Evolutionary conservation across 2,329 filamentous ascomycete species (phyloP), one percentile per base, ranked within the genome.

Genomic region (Sporothrix sp.): DNA sequence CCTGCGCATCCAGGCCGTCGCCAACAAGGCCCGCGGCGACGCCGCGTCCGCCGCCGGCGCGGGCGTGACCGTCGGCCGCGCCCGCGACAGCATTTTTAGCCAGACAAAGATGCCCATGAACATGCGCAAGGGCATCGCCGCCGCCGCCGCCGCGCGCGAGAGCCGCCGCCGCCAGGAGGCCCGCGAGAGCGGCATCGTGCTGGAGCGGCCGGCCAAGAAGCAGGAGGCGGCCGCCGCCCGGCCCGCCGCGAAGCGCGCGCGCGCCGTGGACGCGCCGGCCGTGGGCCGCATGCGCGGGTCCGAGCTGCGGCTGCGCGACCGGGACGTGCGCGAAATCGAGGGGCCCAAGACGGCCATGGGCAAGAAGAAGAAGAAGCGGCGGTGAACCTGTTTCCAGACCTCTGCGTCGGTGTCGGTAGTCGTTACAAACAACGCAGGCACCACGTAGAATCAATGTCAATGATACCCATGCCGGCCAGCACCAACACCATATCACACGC

Each of bases 21-120:
- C 89, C 7, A 81, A 84, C n/a, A 89, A 86, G 60, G 65, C 52
- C 49, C 33, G 32, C 33, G 48, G 47, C 27, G 51, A 46, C n/a
- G 51, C 21, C 9, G 40, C 18, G 16, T 14, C 21, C 9, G 11
- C 14, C n/a, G 16, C 13, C 16, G 18, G 6, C 89, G 1, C 79
- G 84, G 56, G 84, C 89, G 51, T 72, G 95, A 42, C 84, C 85
- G 62, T 76, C 82, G 11, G 74, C 96, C 3, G 32, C 9, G 89
- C 89, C 5, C 46, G 33, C 18, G 40, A 52, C 20, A 88, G 85
- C 18, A 75, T 94, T 42, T 82, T 84, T 58, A 74, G 75, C 51
- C 90, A 95, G 67, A 77, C 83, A 52, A 90, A 84, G 59, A 95
- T 97, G 88, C 91, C 93, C 16, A 85, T 95, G 75, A 70, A 81